Evolutionary conservation across 352 stramenopile species (phyloP).

Genomic region (Phytopythium vexans): DNA sequence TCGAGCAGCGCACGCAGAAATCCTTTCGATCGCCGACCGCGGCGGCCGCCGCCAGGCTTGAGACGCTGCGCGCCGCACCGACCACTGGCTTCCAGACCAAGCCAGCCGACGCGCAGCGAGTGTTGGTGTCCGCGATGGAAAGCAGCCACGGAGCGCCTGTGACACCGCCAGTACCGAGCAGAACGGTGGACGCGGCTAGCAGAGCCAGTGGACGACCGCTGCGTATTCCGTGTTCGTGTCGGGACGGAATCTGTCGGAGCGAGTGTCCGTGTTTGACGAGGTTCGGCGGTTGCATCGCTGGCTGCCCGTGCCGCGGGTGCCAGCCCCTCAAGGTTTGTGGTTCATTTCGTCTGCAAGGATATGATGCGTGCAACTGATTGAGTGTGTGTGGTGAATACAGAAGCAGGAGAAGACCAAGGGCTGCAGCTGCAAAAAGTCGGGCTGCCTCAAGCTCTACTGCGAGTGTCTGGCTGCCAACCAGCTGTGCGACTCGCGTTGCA

Average conservation of each 20-base stretch:
- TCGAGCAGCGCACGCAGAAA: conserved; percentile 57
- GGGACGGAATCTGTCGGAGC: conserved; percentile 30
- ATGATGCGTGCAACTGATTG: conserved; percentile 1
- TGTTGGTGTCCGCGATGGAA: not conserved
- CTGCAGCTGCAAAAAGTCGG: conserved; percentile 97
- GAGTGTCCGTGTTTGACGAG: conserved; percentile 42
- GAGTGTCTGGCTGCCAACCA: conserved; percentile 75
- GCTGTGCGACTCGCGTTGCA: conserved; percentile 68
- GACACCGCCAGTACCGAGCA: too few species aligned
- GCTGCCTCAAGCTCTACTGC: conserved; percentile 95
- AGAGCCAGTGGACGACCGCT: too few species aligned
- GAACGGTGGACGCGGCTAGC: too few species aligned
- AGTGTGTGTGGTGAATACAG: not conserved
- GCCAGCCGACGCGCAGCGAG: not conserved
- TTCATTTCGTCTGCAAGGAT: not conserved
- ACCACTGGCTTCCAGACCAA: conserved; percentile 17
- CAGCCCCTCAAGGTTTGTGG: conserved; percentile 9
- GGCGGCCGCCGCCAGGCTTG: not conserved
- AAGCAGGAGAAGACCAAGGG: conserved; percentile 42
- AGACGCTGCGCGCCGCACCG: conserved; percentile 8
- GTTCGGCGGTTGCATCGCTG: conserved; percentile 30
- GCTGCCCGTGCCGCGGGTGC: conserved; percentile 45
- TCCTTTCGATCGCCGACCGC: conserved; percentile 30
- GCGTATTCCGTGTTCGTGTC: conserved; percentile 17
- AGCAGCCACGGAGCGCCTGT: too few species aligned